Base-by-base conservation (phyloP, 805 yeast genomes). In the Grigorovia yakushimaensis region DNA sequence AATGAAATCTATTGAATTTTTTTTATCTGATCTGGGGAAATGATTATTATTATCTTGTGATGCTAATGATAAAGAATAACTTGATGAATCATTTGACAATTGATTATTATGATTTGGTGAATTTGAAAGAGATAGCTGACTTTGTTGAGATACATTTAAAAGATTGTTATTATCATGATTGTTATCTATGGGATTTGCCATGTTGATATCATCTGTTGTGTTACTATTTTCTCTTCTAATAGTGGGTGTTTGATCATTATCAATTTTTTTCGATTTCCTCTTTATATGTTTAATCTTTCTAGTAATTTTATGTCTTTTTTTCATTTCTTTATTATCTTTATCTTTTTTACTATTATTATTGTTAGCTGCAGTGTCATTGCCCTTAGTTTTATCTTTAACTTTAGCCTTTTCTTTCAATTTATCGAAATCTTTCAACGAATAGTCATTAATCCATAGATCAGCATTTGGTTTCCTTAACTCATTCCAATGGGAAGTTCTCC, bases 401-500 rank as follows among this genome's bases (percentile, higher is more conserved):
- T n/a, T n/a, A n/a, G n/a, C n/a, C n/a, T n/a, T n/a, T n/a, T n/a
- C n/a, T n/a, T n/a, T n/a, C n/a, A n/a, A n/a, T n/a, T n/a, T n/a
- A n/a, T n/a, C n/a, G n/a, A n/a, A n/a, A n/a, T n/a, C n/a, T n/a
- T n/a, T n/a, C n/a, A n/a, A n/a, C n/a, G n/a, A n/a, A 37, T 33
- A 44, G 9, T 36, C 44, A 5, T 48, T 53, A 38, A 56, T 53
- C 66, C 66, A 64, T 15, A 50, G 46, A 11, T 57, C 51, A 2
- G 64, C 65, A 35, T 57, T 48, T 3, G 65, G 64, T 38, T 55
- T 57, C 15, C 52, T 51, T 40, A 64, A 50, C 41, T 64, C 66
- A 45, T 58, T 52, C 66, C 65, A 62, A 45, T 64, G 65, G 2
- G 59, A 44, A 3, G 60, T 55, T 48, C 67, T 59, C 86, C 88